phyloP scores from a whole-genome alignment of 2,329 filamentous ascomycete species.

The Microdochium paspali region DNA sequence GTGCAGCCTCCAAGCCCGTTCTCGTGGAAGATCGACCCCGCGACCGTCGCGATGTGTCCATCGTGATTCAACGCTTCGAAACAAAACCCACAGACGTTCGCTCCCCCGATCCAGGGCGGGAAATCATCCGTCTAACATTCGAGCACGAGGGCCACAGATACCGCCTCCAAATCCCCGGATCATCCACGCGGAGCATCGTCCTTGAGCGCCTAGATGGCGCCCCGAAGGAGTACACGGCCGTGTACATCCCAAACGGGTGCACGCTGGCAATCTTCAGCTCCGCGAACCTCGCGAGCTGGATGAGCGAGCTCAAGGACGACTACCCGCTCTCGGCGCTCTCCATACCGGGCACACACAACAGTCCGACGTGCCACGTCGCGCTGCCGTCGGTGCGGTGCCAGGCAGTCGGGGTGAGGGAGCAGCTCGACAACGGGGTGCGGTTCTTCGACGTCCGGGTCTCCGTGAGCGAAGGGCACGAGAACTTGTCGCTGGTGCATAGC shows the following conservation, averaged over 20 bases:
- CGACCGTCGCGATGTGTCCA: conserved; percentile 49
- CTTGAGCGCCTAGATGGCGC: conserved; percentile 45
- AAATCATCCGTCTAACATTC: conserved; percentile 68
- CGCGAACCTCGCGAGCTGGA: conserved; percentile 65
- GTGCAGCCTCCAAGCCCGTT: conserved; percentile 14
- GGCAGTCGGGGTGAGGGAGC: conserved; percentile 63
- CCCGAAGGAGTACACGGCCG: conserved; percentile 48
- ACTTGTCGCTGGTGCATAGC: conserved; percentile 76
- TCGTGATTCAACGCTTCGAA: conserved; percentile 60
- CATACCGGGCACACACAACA: conserved; percentile 94
- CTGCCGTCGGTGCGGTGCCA: conserved; percentile 92
- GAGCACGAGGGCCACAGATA: conserved; percentile 56
- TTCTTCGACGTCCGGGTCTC: conserved; percentile 86
- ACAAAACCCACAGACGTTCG: conserved; percentile 53
- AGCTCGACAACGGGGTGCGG: conserved; percentile 82
- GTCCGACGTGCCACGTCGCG: conserved; percentile 73
- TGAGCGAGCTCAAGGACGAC: conserved; percentile 63
- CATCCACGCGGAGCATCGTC: conserved; percentile 46
- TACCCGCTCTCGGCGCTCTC: conserved; percentile 71
- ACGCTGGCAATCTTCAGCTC: conserved; percentile 61
- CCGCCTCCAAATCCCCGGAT: conserved; percentile 62
- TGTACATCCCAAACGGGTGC: conserved; percentile 50
- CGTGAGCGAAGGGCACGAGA: conserved; percentile 44
- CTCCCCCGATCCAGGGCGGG: conserved; percentile 46
- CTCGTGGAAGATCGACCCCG: conserved; percentile 48